A percentile compares a stretch with the other conserved stretches of the same genome.
These are phyloP conservation scores for Penicillium canariense DNA, from an alignment of 495 filamentous ascomycete species.

Conservation along the genomic window DNA sequence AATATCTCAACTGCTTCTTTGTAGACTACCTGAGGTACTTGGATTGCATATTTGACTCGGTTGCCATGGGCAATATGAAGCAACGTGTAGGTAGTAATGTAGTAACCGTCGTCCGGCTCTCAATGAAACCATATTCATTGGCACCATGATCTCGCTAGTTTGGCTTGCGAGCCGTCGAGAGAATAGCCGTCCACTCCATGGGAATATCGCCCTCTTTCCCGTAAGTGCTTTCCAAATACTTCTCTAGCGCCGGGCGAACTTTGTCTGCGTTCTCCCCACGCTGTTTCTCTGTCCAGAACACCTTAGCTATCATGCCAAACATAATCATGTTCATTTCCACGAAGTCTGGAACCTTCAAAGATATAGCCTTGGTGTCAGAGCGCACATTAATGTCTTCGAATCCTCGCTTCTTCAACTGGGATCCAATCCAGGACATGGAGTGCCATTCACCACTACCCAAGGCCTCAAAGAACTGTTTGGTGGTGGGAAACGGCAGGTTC, in stretches of 20 bases:
- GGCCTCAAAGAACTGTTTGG: constrained; percentile 23
- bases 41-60: background rate
- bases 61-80: background rate
- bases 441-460: constrained; percentile 33
- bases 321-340: constrained; percentile 32
- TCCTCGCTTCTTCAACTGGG: constrained; percentile 30
- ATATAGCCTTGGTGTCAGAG: constrained; percentile 16
- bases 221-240: constrained; percentile 32
- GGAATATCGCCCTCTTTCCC: constrained; percentile 29
- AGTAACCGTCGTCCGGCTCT: too few species aligned
- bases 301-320: constrained; percentile 20
- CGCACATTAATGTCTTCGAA: constrained; percentile 32
- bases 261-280: constrained; percentile 20
- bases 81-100: too few species aligned
- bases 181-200: constrained; percentile 34
- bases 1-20: background rate
- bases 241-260: constrained; percentile 25
- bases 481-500: constrained; percentile 27
- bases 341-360: constrained; percentile 25
- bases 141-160: background rate
- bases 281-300: constrained; percentile 37
- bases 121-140: too few species aligned
- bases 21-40: background rate
- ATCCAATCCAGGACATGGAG: constrained; percentile 27
- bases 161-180: constrained; percentile 35